Evolutionary conservation across 495 filamentous ascomycete genomes (phyloP).

Genomic region (Penicillium samsonianum): DNA sequence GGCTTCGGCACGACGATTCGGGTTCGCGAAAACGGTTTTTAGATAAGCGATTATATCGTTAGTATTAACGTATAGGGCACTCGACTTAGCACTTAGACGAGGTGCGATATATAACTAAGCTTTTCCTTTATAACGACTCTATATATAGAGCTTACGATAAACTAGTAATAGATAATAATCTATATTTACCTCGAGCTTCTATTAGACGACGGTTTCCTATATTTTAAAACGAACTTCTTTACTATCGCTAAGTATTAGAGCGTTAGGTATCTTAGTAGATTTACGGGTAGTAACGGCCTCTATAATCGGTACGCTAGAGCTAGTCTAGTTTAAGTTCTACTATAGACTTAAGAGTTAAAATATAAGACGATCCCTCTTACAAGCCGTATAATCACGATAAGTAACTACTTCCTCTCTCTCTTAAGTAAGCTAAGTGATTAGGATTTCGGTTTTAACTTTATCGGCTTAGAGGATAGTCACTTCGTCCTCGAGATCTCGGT

Average conservation of each 20-base stretch:
- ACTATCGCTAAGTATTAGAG: background rate
- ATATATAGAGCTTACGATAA: background rate
- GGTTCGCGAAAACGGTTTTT: background rate
- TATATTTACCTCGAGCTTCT: too few species aligned
- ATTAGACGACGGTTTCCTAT: background rate
- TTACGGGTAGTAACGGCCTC: too few species aligned
- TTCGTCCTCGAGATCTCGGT: too few species aligned
- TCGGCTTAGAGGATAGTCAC: too few species aligned
- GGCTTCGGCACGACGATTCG: background rate
- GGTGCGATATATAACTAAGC: background rate
- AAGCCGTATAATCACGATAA: too few species aligned
- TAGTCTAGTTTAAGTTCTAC: too few species aligned
- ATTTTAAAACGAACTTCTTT: background rate
- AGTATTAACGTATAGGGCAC: background rate
- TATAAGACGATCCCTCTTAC: too few species aligned
- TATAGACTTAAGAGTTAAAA: too few species aligned
- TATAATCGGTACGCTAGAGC: too few species aligned
- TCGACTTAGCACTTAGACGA: background rate
- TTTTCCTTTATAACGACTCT: background rate
- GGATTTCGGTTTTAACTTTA: too few species aligned
- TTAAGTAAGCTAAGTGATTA: too few species aligned
- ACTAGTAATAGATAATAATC: background rate
- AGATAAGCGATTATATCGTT: background rate
- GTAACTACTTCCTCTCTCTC: too few species aligned
- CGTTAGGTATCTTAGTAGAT: background rate